A percentile compares a stretch with the other conserved stretches of the same genome.
Evolutionary conservation across 805 yeast genomes (phyloP).

Genomic region (Kodamaea sagamina): DNA sequence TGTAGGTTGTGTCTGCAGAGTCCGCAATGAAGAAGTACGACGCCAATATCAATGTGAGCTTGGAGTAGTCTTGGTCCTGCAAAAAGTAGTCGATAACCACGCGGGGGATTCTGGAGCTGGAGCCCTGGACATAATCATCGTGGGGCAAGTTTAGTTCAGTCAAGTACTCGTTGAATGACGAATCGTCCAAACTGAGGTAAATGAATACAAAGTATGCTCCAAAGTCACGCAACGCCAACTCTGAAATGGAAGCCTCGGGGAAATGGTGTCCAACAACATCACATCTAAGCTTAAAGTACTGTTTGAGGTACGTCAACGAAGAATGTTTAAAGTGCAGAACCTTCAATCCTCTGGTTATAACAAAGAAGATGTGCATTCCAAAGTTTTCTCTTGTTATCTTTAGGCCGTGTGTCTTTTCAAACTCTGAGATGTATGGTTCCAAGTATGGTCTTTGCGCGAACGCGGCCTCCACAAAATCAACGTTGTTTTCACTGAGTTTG

Average conservation of each 20-base stretch:
- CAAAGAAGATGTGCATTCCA: slow-evolving; percentile 50
- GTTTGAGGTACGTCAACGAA: slow-evolving; percentile 47
- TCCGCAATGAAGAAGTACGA: slow-evolving; percentile 33
- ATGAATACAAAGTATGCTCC: slow-evolving; percentile 34
- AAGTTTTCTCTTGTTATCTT: slow-evolving; percentile 47
- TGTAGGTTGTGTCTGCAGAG: slow-evolving; percentile 31
- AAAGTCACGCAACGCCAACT: slow-evolving; percentile 6
- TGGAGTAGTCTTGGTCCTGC: slow-evolving; percentile 21
- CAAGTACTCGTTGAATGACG: slow-evolving; percentile 26
- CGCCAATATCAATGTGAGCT: slow-evolving; percentile 29
- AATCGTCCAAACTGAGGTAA: slow-evolving; percentile 30
- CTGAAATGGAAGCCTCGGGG: background rate
- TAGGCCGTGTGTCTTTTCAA: slow-evolving; percentile 46
- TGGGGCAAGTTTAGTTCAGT: slow-evolving; percentile 23
- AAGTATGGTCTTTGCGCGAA: slow-evolving; percentile 38
- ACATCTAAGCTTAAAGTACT: slow-evolving; percentile 35
- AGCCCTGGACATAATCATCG: slow-evolving; percentile 17
- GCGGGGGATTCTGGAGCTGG: slow-evolving; percentile 28
- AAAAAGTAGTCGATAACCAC: slow-evolving; percentile 29
- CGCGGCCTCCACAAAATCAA: slow-evolving; percentile 28
- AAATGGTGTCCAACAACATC: background rate
- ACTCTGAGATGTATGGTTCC: slow-evolving; percentile 40
- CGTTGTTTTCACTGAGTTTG: slow-evolving; percentile 26
- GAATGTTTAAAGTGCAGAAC: slow-evolving; percentile 55
- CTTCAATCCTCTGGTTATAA: slow-evolving; percentile 58